Conservation (phyloP, 176 grass and related monocot genomes). For the Rhynchospora breviuscula region DNA sequence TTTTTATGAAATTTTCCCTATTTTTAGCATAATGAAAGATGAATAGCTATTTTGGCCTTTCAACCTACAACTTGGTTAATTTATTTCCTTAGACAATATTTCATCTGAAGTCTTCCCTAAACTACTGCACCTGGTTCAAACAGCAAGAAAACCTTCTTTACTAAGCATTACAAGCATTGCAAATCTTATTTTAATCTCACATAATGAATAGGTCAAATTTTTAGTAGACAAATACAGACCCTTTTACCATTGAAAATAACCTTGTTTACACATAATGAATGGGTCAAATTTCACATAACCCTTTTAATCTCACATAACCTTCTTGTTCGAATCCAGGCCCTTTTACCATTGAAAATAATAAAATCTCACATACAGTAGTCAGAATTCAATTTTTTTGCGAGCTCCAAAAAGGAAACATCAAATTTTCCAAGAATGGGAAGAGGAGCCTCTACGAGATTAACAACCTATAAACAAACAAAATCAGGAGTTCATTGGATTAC, state of each 20-base stretch:
- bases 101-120: neutral
- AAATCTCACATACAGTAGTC: slow-evolving; percentile 62
- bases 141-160: neutral
- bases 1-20: neutral
- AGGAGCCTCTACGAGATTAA: slow-evolving; percentile 85
- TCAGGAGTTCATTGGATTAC: no score
- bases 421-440: slow-evolving; percentile 78
- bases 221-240: no score
- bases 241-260: no score
- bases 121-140: neutral
- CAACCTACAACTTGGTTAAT: neutral
- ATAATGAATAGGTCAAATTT: no score
- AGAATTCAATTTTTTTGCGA: slow-evolving; percentile 74
- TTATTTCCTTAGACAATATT: neutral
- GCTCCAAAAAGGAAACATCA: slow-evolving; percentile 83
- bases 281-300: no score
- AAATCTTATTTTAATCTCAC: no score
- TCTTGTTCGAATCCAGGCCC: no score
- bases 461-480: slow-evolving; percentile 36
- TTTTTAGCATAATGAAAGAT: neutral
- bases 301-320: no score
- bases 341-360: neutral
- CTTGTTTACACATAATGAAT: no score
- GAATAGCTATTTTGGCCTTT: neutral
- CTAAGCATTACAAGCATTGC: no score